Percentiles rank a stretch among this genome's conserved stretches.
Evolutionary conservation across 768 basidiomycete genomes (phyloP).

Genomic region (Floccularia luteovirens): DNA sequence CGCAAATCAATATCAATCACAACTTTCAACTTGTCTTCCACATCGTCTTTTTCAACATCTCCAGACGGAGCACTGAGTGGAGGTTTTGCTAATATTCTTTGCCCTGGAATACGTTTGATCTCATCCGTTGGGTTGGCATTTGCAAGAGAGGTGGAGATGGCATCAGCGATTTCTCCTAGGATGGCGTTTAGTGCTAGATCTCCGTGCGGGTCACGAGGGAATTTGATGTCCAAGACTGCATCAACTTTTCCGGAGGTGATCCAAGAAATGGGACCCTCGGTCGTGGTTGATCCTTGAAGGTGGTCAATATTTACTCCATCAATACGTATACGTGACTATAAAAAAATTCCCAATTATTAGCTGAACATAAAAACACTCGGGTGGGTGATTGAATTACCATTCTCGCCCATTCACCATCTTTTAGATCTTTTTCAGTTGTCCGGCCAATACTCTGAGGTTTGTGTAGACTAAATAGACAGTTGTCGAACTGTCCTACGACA

Average conservation of each 20-base stretch:
- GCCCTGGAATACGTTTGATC: slow-evolving; percentile 68
- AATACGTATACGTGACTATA: slow-evolving; percentile 88
- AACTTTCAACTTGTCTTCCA: slow-evolving; percentile 36
- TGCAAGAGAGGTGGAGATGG: slow-evolving; percentile 61
- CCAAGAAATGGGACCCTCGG: slow-evolving; percentile 92
- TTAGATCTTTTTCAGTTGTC: slow-evolving; percentile 78
- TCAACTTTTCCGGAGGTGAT: slow-evolving; percentile 96
- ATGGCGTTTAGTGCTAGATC: slow-evolving; percentile 70
- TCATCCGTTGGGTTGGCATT: slow-evolving; percentile 26
- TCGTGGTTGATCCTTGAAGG: slow-evolving; percentile 74
- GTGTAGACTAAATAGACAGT: slow-evolving; percentile 94
- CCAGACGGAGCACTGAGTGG: slow-evolving; percentile 68
- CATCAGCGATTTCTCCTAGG: slow-evolving; percentile 86
- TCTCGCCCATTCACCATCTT: slow-evolving; percentile 77
- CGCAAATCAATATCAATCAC: slow-evolving; percentile 90
- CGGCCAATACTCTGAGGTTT: slow-evolving; percentile 93
- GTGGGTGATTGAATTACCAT: slow-evolving; percentile 80
- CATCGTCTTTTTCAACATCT: slow-evolving; percentile 21
- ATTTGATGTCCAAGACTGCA: slow-evolving; percentile 95
- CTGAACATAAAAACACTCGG: not conserved
- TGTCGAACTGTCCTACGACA: slow-evolving; percentile 96
- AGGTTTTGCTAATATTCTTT: slow-evolving; percentile 80
- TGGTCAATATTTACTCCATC: slow-evolving; percentile 98
- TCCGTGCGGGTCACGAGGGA: slow-evolving; percentile 73
- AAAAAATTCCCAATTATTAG: slow-evolving; percentile 2